Evolutionary conservation across 306 rosid species (phyloP).

Genomic region (Gastrolobium bilobum): DNA sequence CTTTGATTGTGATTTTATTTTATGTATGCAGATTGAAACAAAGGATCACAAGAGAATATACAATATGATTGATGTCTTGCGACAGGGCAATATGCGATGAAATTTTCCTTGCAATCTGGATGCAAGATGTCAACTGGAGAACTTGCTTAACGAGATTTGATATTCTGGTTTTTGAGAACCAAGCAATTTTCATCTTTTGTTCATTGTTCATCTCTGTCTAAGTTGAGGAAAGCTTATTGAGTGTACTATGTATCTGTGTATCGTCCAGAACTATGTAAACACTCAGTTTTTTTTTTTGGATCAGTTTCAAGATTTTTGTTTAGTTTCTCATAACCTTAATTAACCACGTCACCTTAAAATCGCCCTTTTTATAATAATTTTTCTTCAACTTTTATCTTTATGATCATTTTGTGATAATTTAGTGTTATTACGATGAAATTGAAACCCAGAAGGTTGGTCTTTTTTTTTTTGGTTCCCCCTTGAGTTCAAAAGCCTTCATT

Average conservation of each 20-base stretch:
- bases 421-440: not conserved
- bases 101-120: conserved; percentile 24
- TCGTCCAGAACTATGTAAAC: not conserved
- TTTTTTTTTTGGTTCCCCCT: too few species aligned
- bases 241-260: not conserved
- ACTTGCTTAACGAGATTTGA: conserved; percentile 22
- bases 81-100: conserved; percentile 85
- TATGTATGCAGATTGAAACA: conserved; percentile 62
- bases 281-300: not conserved
- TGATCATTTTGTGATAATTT: not conserved
- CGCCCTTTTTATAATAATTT: not conserved
- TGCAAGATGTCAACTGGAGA: conserved; percentile 14
- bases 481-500: too few species aligned
- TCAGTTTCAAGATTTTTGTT: conserved; percentile 14
- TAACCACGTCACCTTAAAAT: not conserved
- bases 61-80: conserved; percentile 83
- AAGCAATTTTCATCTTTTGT: conserved; percentile 31
- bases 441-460: not conserved
- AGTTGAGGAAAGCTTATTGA: conserved; percentile 24
- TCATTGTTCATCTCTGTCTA: not conserved
- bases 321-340: not conserved
- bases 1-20: conserved; percentile 29
- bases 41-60: conserved; percentile 70
- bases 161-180: conserved; percentile 21
- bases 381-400: not conserved